Base-by-base conservation (phyloP, 805 yeast species). In the Wilhelminamyces savonicus region DNA sequence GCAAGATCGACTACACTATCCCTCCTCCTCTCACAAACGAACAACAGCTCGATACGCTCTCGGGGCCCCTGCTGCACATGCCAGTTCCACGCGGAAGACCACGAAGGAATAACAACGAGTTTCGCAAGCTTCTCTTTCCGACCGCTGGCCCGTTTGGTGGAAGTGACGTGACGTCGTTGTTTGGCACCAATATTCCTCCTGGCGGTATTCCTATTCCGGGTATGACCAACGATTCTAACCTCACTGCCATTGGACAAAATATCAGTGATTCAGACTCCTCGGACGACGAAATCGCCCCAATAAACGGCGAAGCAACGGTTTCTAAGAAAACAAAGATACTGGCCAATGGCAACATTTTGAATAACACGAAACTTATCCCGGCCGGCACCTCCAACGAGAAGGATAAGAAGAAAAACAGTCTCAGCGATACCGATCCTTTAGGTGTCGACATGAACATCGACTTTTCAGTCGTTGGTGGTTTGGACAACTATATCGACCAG, bases 81-180 rank as follows among this genome's bases (percentile, higher is more conserved):
- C n/a, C n/a, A n/a, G n/a, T n/a, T n/a, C n/a, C n/a, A 25, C 54
- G 68, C 23, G 55, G 60, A n/a, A 56, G 66, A 13, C 47, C 49
- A 13, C 39, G 51, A 13, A 39, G 35, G 26, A 49, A 48, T 30
- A 74, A 72, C 25, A 73, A 69, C 16, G 70, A 63, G 24, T 60
- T 54, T 31, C 52, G 82, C 23, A 71, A 87, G 46, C 71, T 95
- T 23, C 59, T 92, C 22, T 88, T 83, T 48, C 94, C 96, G 5
- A 90, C 96, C 0, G 86, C 87, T 11, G 98, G 98, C 0, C 98
- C 98, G 2, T 90, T 90, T 65, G 98, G 98, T 17, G 98, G 98
- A 14, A 80, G 90, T 37, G 97, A 90, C 50, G 94, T 86, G 1
- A 71, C 78, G 6, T 81, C 96, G 0, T 61, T 90, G 18, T 86